phyloP scores from a whole-genome alignment of 75 land plant species.

The Pinus tabuliformis region DNA sequence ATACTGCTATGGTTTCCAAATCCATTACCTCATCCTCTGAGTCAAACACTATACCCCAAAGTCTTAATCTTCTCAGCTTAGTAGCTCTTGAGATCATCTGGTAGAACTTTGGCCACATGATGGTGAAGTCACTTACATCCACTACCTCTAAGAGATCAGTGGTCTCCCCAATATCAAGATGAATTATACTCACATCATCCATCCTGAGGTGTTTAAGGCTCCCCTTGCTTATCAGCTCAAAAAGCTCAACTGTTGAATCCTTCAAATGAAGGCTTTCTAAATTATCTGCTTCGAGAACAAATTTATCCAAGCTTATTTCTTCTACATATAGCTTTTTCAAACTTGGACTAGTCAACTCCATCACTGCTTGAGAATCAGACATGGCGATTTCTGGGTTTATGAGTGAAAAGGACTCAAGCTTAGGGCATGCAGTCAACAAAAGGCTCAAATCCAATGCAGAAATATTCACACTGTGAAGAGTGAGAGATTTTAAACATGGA shows the following conservation, averaged over 20 bases:
- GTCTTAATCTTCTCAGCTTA: conserved; percentile 49
- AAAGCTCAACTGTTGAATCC: conserved; percentile 61
- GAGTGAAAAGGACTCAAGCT: conserved; percentile 52
- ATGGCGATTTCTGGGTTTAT: conserved; percentile 52
- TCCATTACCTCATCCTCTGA: conserved; percentile 64
- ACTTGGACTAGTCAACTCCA: conserved; percentile 59
- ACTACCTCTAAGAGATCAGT: conserved; percentile 64
- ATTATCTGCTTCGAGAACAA: conserved; percentile 70
- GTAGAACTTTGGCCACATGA: conserved; percentile 73
- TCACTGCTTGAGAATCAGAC: conserved; percentile 56
- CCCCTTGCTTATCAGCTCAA: conserved; percentile 67
- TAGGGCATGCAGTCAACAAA: conserved; percentile 73
- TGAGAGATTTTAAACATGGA: conserved; percentile 51
- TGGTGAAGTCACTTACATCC: conserved; percentile 73
- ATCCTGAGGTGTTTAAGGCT: conserved; percentile 54
- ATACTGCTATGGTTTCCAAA: conserved; percentile 62
- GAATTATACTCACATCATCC: conserved; percentile 72
- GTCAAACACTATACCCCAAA: conserved; percentile 72
- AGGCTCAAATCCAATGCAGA: conserved; percentile 80
- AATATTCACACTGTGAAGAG: conserved; percentile 56
- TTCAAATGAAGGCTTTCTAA: conserved; percentile 58
- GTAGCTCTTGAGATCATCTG: conserved; percentile 68
- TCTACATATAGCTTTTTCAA: conserved; percentile 57
- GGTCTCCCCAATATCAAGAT: conserved; percentile 72
- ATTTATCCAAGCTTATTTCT: conserved; percentile 64